Conservation (phyloP, 2,329 filamentous ascomycete species). For the Clonostachys chloroleuca region DNA sequence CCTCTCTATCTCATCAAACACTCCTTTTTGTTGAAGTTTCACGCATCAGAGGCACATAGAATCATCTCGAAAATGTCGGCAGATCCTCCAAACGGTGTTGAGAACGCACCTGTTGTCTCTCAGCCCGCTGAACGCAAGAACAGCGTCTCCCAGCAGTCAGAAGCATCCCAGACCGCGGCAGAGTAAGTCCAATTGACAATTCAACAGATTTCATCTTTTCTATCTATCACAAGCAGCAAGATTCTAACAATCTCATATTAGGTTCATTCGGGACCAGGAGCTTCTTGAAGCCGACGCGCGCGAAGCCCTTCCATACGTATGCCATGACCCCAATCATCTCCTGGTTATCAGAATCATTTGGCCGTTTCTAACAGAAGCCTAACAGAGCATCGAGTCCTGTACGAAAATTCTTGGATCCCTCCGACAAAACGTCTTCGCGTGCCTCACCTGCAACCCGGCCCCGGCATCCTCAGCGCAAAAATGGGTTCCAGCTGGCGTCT, state of each 20-base stretch:
- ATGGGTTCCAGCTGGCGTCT: constrained; percentile 68
- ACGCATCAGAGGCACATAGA: background rate
- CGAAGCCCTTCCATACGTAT: constrained; percentile 88
- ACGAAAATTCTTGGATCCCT: constrained; percentile 86
- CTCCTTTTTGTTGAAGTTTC: background rate
- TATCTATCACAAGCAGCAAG: background rate
- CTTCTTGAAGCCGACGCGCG: constrained; percentile 91
- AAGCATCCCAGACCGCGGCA: constrained; percentile 64
- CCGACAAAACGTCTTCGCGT: constrained; percentile 86
- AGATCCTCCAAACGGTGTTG: constrained; percentile 22
- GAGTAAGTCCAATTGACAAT: constrained; percentile 42
- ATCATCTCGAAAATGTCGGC: constrained; percentile 21
- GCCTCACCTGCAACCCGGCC: constrained; percentile 86
- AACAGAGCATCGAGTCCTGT: constrained; percentile 88
- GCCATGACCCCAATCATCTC: constrained; percentile 14
- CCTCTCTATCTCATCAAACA: background rate
- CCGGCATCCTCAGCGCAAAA: constrained; percentile 53
- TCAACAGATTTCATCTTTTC: background rate
- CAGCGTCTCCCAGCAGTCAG: constrained; percentile 55
- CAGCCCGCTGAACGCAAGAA: constrained; percentile 36
- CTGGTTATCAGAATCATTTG: background rate
- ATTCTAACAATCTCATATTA: constrained; percentile 24
- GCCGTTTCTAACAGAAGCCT: constrained; percentile 8
- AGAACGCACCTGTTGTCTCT: constrained; percentile 12
- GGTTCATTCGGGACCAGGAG: constrained; percentile 85